Evolutionary conservation across 2,329 filamentous ascomycete genomes (phyloP), one percentile per base, ranked within the genome.

Genomic region (Bisporella sp.): DNA sequence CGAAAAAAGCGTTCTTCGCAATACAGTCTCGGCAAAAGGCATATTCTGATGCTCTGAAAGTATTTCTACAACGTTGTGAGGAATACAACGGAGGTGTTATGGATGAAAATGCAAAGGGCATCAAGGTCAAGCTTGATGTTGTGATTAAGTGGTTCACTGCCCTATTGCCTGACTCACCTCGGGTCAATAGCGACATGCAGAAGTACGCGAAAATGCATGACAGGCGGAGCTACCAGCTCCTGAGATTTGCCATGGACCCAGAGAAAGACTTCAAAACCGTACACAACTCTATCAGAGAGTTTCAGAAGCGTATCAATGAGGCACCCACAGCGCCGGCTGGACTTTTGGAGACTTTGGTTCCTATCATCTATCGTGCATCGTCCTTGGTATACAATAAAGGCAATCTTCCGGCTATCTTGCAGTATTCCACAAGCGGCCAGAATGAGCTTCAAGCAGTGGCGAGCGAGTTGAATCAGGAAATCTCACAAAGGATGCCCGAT

Each of bases 241-340:
- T 96, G 57, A 84, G 87, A 51, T 96, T 91, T 66, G 83, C 89
- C 48, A 89, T 91, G 65, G 85, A 84, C 31, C 82, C 87, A 4
- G 86, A 92, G 55, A 91, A 87, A 60, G 93, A 99, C 63, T 97
- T 96, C 68, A 86, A 89, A 61, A 96, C 89, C 39, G 89, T 96
- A 42, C 81, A 85, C 55, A 89, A 91, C 60, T 90, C 92, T 1
- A 87, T 96, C 61, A 93, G 89, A 68, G 93, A 99, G 71, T 74
- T 97, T 37, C 81, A 84, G 41, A 93, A 90, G 69, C 84, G 90
- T 51, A 77, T 95, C 35, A 85, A 91, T 59, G 77, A 80, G 48
- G 80, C 80, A 28, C 74, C 84, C 43, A 76, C 78, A 48, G 68
- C 79, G 55, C 66, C 73, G n/a, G 61, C 68, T n/a, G 73, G 74